Evolutionary conservation across 2,329 filamentous ascomycete species (phyloP), one percentile per base, ranked within the genome.

Genomic region (Arthrobotrys iridis): DNA sequence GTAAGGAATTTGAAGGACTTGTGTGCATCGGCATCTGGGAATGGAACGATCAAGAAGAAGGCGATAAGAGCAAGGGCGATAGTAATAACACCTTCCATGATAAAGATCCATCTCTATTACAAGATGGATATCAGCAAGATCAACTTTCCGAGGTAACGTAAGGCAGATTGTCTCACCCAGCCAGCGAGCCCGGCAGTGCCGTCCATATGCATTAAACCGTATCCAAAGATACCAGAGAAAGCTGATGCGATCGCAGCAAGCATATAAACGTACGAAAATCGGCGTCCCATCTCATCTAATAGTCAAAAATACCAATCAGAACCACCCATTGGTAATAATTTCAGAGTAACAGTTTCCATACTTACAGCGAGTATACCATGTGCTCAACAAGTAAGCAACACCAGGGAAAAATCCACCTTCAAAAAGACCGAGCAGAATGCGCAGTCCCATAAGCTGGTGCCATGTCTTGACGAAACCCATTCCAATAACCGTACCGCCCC

Each of bases 291-390:
- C 48, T 73, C 55, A 77, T 78, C 70, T 77, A 68, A 7, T 8
- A 35, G 13, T 18, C 24, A n/a, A 43, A 33, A 20, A 15, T 8
- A 13, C 22, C 24, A 13, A 55, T 35, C 24, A 37, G 28, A 15
- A 24, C 8, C 30, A n/a, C 2, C 30, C 10, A 22, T n/a, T n/a
- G n/a, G n/a, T n/a, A n/a, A n/a, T n/a, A n/a, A 20, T 1, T n/a
- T 6, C 0, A 28, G 37, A 15, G 15, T 11, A 2, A 35, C 8
- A 15, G 1, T 28, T n/a, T 7, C 18, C 15, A 1, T 10, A 58
- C 85, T 84, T 81, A 87, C 86, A 89, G 81, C 88, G 82, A 0
- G 88, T 89, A 79, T 91, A 91, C 89, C 89, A 93, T 35, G 88
- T 91, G 71, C 87, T 89, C 11, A 93, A 85, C 5, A 92, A 83